These are phyloP conservation scores for Solanum hybrid DNA, from an alignment of 305 asterid species.

Conservation along the genomic window DNA sequence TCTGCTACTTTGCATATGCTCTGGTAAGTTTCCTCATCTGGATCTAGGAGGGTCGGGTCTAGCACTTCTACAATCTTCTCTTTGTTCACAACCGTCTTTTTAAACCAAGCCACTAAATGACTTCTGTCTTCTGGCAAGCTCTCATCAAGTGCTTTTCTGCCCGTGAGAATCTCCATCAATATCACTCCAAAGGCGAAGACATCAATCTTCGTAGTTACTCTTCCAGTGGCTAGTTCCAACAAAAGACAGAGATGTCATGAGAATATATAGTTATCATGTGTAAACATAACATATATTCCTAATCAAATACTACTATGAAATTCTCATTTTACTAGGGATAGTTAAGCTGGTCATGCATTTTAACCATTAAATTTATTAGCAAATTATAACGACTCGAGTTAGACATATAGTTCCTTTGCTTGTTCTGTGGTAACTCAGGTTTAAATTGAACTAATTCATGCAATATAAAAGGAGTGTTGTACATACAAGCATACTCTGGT, in stretches of 20 bases:
- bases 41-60: conserved; percentile 40
- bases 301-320: not conserved
- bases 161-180: conserved; percentile 72
- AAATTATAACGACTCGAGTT: not conserved
- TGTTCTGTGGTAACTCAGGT: not conserved
- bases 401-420: not conserved
- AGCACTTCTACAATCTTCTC: conserved; percentile 25
- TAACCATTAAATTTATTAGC: not conserved
- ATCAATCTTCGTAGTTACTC: conserved; percentile 74
- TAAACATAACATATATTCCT: not conserved
- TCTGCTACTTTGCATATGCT: conserved; percentile 54
- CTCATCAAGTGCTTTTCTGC: conserved; percentile 65
- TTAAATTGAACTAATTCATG: not conserved
- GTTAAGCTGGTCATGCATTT: not conserved
- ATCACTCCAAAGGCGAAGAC: conserved; percentile 84
- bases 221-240: conserved; percentile 57
- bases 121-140: conserved; percentile 46
- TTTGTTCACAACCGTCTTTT: conserved; percentile 30
- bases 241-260: not conserved
- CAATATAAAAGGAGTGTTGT: not conserved
- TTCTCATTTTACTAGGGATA: not conserved
- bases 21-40: conserved; percentile 40
- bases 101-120: conserved; percentile 69
- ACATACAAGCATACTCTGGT: conserved; percentile 78
- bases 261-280: not conserved